A percentile compares a stretch with the other conserved stretches of the same genome.
Conservation (phyloP, 257 asterid species). For the Eucommia ulmoides region DNA sequence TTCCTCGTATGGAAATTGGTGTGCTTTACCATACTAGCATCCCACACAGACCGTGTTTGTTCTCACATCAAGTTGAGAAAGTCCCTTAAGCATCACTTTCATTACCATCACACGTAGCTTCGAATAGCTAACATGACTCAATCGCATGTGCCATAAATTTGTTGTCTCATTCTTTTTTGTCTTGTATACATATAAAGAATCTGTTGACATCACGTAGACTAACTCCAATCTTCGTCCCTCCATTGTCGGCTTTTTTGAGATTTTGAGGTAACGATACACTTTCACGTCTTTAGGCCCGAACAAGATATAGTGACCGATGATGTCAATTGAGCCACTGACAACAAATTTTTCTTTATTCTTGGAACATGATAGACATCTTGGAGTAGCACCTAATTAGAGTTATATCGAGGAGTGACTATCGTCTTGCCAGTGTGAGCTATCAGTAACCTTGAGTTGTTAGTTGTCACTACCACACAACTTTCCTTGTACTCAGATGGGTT, state of each 20-base stretch:
- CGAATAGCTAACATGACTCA: too few relatives aligned
- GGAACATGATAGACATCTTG: neutral
- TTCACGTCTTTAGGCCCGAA: neutral
- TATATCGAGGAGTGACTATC: neutral
- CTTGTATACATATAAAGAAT: too few relatives aligned
- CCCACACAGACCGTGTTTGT: too few relatives aligned
- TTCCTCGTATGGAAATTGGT: too few relatives aligned
- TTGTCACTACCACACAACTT: constrained; percentile 1
- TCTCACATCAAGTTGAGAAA: too few relatives aligned
- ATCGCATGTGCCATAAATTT: too few relatives aligned
- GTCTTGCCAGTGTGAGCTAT: neutral
- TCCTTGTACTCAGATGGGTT: neutral
- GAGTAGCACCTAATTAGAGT: neutral
- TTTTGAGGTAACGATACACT: neutral
- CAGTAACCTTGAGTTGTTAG: constrained; percentile 2
- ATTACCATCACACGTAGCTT: too few relatives aligned
- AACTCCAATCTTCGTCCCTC: neutral
- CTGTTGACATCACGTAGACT: neutral
- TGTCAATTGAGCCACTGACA: neutral
- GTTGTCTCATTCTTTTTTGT: too few relatives aligned
- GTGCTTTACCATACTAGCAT: too few relatives aligned
- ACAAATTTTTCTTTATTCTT: neutral
- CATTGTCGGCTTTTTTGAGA: neutral
- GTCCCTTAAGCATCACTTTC: too few relatives aligned
- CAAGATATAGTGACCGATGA: neutral